A percentile compares a stretch with the other conserved stretches of the same genome.
Conservation (phyloP, 345 rosid species). For the rapeseed (Brassica napus) region Da-Ae NC_063439.1:3273001-3273500, state of each 20-base stretch:
- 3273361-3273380: not conserved
- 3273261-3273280: not conserved
- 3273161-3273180: not conserved
- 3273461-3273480: not conserved
- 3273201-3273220: not conserved
- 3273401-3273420: not conserved
- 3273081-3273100: not conserved
- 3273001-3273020: not conserved
- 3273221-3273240: not conserved
- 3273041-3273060: not conserved
- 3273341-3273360: not conserved
- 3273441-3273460: not conserved
- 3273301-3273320: not conserved
- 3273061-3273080: not conserved
- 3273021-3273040: not conserved
- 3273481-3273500: not conserved
- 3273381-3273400: not conserved
- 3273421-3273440: conserved; percentile 11
- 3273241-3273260: not conserved
- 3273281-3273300: not conserved
- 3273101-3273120: not conserved
- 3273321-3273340: not conserved
- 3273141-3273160: not conserved
- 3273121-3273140: not conserved
- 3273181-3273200: not conserved